Conservation (phyloP, 2,329 filamentous ascomycete genomes). For the Dactylonectria estremocensis region DNA sequence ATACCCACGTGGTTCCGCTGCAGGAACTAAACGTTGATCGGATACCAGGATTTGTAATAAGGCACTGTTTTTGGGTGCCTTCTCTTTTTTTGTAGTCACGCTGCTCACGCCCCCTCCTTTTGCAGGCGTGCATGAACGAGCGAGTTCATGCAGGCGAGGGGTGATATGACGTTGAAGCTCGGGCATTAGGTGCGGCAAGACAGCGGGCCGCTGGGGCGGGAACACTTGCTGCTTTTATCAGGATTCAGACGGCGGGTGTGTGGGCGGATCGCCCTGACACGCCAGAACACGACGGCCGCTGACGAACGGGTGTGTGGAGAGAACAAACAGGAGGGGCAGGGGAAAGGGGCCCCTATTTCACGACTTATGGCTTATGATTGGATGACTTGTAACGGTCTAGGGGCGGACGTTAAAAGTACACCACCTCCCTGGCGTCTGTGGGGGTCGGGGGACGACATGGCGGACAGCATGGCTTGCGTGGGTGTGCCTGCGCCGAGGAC, state of each 20-base stretch:
- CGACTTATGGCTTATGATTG: conserved; percentile 71
- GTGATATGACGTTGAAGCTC: conserved; percentile 49
- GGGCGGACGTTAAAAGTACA: conserved; percentile 61
- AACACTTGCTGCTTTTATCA: conserved; percentile 61
- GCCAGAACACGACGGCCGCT: conserved; percentile 46
- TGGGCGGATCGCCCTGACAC: conserved; percentile 46
- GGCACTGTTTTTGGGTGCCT: conserved; percentile 32
- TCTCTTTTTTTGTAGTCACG: conserved; percentile 31
- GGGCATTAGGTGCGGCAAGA: conserved; percentile 53
- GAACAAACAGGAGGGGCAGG: conserved; percentile 29
- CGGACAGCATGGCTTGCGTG: conserved; percentile 40
- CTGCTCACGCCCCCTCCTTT: conserved; percentile 39
- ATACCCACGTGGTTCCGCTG: conserved; percentile 40
- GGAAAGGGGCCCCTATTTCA: conserved; percentile 57
- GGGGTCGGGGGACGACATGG: conserved; percentile 44
- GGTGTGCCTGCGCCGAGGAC: conserved; percentile 41
- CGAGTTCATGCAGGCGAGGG: conserved; percentile 43
- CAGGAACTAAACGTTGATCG: conserved; percentile 40
- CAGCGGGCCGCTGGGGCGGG: conserved; percentile 54
- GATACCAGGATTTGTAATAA: conserved; percentile 38
- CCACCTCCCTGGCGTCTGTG: conserved; percentile 54
- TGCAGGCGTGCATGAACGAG: conserved; percentile 40
- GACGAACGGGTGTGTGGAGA: conserved; percentile 46
- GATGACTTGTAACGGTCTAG: conserved; percentile 54
- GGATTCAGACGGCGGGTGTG: conserved; percentile 44